Conservation (phyloP, 192 early-diverging fungal genomes). For the Chytriomyces sp. region DNA sequence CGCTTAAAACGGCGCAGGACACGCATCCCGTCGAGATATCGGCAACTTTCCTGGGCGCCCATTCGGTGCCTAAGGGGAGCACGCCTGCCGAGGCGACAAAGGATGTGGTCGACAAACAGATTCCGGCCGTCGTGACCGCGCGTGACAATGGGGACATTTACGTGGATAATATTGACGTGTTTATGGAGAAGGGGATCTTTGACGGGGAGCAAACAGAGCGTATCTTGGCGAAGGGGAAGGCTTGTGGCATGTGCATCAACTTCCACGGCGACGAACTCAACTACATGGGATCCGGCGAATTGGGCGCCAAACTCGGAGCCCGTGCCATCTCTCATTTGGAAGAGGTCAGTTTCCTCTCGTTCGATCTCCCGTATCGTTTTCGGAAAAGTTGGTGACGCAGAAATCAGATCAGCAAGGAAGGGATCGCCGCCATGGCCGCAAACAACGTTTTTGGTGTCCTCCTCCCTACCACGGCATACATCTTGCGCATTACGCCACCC, state of each 20-base stretch:
- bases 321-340: slow-evolving; percentile 30
- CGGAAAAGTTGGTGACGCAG: neutral
- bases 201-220: slow-evolving; percentile 14
- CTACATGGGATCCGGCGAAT: slow-evolving; percentile 25
- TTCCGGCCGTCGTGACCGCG: slow-evolving; percentile 26
- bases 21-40: slow-evolving; percentile 21
- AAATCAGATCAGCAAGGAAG: slow-evolving; percentile 2
- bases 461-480: slow-evolving; percentile 32
- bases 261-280: slow-evolving; percentile 33
- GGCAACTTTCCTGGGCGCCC: slow-evolving; percentile 29
- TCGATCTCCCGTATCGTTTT: neutral
- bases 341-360: neutral
- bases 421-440: slow-evolving; percentile 22
- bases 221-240: slow-evolving; percentile 13
- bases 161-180: slow-evolving; percentile 34
- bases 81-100: slow-evolving; percentile 14
- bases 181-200: slow-evolving; percentile 32
- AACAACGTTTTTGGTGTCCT: slow-evolving; percentile 22
- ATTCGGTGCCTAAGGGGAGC: slow-evolving; percentile 23
- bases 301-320: slow-evolving; percentile 27
- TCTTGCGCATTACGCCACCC: slow-evolving; percentile 28
- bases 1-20: slow-evolving; percentile 5
- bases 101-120: slow-evolving; percentile 23
- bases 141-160: slow-evolving; percentile 11
- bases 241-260: slow-evolving; percentile 32